Conservation (phyloP, 768 basidiomycete genomes). For the Cubamyces lactineus region DNA sequence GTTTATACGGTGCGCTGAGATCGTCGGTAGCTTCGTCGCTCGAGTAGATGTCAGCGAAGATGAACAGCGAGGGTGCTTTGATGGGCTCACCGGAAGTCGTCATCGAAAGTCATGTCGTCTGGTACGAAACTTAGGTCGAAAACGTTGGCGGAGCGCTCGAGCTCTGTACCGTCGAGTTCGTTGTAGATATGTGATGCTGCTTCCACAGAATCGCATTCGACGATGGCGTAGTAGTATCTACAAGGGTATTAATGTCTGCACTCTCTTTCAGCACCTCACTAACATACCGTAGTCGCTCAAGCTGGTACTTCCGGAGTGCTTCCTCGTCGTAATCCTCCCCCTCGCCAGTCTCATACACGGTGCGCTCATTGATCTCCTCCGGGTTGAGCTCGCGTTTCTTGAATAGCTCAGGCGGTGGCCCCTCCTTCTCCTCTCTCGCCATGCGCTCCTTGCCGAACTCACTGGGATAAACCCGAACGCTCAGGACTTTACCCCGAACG, state of each 20-base stretch:
- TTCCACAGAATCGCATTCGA: conserved; percentile 79
- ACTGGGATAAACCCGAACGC: conserved; percentile 88
- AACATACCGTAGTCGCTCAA: conserved; percentile 85
- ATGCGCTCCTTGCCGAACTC: conserved; percentile 90
- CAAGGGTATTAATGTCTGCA: not conserved
- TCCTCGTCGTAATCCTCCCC: conserved; percentile 87
- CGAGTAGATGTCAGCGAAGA: conserved; percentile 5
- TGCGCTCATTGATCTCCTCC: conserved; percentile 66
- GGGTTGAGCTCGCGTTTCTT: conserved; percentile 50
- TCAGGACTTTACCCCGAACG: conserved; percentile 68
- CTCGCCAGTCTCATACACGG: conserved; percentile 65
- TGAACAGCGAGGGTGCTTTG: not conserved
- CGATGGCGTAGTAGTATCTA: conserved; percentile 95
- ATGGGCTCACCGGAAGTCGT: conserved; percentile 64
- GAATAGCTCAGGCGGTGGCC: conserved; percentile 87
- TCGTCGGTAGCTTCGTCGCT: conserved; percentile 88
- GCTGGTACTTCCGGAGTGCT: conserved; percentile 86
- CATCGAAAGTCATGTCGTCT: conserved; percentile 84
- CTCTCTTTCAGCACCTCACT: not conserved
- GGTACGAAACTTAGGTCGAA: conserved; percentile 95
- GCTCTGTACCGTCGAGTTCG: conserved; percentile 92
- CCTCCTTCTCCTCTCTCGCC: conserved; percentile 85
- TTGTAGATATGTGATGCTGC: conserved; percentile 79
- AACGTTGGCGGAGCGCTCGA: conserved; percentile 95
- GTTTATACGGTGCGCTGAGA: conserved; percentile 60